Evolutionary conservation across 176 grass and related monocot species (phyloP), one percentile per base, ranked within the genome.

Genomic region (Musa itinerans): DNA sequence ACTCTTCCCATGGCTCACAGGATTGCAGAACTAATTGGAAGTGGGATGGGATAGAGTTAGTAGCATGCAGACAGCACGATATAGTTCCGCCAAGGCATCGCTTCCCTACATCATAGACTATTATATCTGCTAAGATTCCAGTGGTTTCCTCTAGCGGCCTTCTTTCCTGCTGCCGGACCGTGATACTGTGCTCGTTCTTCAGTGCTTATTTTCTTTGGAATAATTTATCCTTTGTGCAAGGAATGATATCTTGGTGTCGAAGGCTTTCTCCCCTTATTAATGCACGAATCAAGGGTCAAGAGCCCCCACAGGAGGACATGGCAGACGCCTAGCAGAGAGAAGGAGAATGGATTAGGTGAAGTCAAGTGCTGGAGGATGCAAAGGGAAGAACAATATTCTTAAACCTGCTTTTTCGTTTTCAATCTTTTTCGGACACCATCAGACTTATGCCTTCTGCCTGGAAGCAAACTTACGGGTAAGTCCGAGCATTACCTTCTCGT

Each of bases 221-320:
- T 55, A 74, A 26, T 34, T 10, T 24, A 24, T 21, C 53, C 29
- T 74, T 74, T 15, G 53, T 21, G 11, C 16, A 2, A 9, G 34
- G 34, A 43, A 43, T 43, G 34, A 43, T 11, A 12, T 10, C 54
- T 27, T 74, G 23, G 53, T 57, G 56, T 57, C 52, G 4, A 43
- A 43, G 34, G 34, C 34, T 53, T 24, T 29, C 73, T 2, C 20
- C 73, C 57, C 73, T 75, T 75, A 21, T 75, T 75, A 75, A 6
- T 75, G 73, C 73, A 58, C 3, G 73, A 75, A 75, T 48, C 59
- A 23, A 48, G 73, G 73, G 73, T 75, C 53, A 57, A 74, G 72
- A 43, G 34, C 34, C 34, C 34, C 34, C 34, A 43, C 34, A 6
- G 17, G 21, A 11, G 12, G 24, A 21, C 13, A 25, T 43, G 34